Base-by-base conservation (phyloP, 2,329 filamentous ascomycete genomes). In the Trichophaea hybrida region DNA sequence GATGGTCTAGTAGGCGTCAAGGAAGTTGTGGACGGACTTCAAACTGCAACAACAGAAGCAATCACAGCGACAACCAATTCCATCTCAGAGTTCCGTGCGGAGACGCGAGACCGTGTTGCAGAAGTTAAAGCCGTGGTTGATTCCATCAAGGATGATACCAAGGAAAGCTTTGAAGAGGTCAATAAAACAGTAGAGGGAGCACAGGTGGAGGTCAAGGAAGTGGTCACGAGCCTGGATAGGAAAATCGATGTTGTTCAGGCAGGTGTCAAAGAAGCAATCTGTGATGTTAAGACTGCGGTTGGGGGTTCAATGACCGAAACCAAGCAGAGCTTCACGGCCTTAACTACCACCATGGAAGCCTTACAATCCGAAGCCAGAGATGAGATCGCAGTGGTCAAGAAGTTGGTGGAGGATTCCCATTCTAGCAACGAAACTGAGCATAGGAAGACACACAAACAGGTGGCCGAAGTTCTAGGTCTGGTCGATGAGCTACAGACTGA, bases 261-360 rank as follows among this genome's bases (percentile, higher is more conserved):
- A 12, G 50, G 43, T 40, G 4, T 59, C 33, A 48, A 46, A 12
- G 61, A 46, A n/a, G 50, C 59, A 31, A 95, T 55, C 31, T 38
- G 32, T 4, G 61, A 54, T 15, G 50, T 65, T 32, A 95, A 89
- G 73, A 78, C 80, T 4, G 80, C 94, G 57, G 83, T 88, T 0
- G 90, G 96, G 62, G 93, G 97, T 67, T 80, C 97, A 60, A 51
- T 87, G 88, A 6, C 81, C 82, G 38, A 89, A 72, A 85, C 91
- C 78, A 83, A 88, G 59, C 84, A 88, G 69, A 88, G 93, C 49
- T 91, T 88, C 6, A 7, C 34, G 15, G 5, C 34, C 15, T n/a
- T 54, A 13, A 15, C 24, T 35, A 89, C 86, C 0, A 87, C 95
- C 34, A 91, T 94, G 67, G 81, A 79, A 55, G 83, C 91, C 3